Conservation (phyloP, 768 basidiomycete species). For the Artomyces pyxidatus region DNA sequence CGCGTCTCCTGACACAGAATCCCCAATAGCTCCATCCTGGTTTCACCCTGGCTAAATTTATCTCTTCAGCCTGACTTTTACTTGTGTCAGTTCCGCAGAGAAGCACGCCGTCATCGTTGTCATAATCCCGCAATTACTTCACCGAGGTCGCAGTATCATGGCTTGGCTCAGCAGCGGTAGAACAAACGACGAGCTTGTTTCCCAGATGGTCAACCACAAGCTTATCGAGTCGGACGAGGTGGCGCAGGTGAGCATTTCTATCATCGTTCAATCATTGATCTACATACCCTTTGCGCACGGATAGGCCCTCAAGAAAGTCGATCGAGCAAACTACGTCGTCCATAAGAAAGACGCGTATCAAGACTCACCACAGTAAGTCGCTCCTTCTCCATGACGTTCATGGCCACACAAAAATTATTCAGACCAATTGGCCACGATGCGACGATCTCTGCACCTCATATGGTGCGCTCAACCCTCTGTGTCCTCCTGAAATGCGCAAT, state of each 20-base stretch:
- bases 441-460: conserved; percentile 95
- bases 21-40: too few relatives aligned
- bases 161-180: conserved; percentile 74
- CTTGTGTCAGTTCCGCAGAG: too few relatives aligned
- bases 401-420: background rate
- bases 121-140: background rate
- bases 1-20: too few relatives aligned
- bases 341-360: conserved; percentile 32
- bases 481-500: background rate
- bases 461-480: conserved; percentile 40
- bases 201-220: conserved; percentile 47
- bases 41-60: too few relatives aligned
- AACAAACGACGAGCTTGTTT: conserved; percentile 65
- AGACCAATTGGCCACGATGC: conserved; percentile 71
- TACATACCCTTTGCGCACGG: background rate
- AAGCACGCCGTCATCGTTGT: background rate
- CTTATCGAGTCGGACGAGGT: conserved; percentile 54
- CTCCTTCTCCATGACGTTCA: background rate
- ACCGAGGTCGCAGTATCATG: conserved; percentile 35
- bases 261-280: background rate
- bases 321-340: conserved; percentile 38
- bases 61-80: too few relatives aligned
- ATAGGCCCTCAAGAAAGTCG: conserved; percentile 40
- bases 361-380: conserved; percentile 40
- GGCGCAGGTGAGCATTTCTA: conserved; percentile 35